Percentiles rank a stretch among this genome's conserved stretches.
Conservation (phyloP, 371 early-diverging fungal genomes). For the Coemansia sp. region DNA sequence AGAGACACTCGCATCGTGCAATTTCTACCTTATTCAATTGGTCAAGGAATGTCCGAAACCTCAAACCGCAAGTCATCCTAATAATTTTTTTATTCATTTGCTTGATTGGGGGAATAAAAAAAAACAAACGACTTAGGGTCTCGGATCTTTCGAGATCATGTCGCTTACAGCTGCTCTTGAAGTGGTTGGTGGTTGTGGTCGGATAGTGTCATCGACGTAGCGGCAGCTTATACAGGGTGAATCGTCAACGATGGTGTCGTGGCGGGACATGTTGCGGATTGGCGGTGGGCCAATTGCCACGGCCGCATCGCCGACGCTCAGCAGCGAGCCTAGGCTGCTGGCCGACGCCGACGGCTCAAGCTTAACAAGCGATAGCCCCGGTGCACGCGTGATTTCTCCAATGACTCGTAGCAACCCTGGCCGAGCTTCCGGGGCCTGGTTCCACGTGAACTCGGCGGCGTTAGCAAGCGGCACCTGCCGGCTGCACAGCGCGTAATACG, state of each 20-base stretch:
- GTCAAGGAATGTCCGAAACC: too few species aligned
- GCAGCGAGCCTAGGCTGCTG: background rate
- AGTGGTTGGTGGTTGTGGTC: background rate
- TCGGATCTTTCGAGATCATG: background rate
- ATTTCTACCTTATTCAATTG: too few species aligned
- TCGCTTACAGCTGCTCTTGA: background rate
- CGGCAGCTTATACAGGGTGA: background rate
- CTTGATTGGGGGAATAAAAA: too few species aligned
- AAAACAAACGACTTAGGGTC: background rate
- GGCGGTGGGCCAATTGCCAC: background rate
- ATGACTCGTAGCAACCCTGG: background rate
- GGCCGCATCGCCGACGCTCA: too few species aligned
- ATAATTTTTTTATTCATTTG: too few species aligned
- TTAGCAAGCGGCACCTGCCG: background rate
- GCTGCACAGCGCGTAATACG: constrained; percentile 7
- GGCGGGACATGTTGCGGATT: constrained; percentile 5
- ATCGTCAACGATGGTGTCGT: constrained; percentile 23
- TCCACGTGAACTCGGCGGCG: background rate
- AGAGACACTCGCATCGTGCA: too few species aligned
- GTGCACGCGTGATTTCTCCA: background rate
- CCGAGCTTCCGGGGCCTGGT: background rate
- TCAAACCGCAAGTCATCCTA: too few species aligned
- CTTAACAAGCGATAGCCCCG: background rate
- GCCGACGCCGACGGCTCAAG: background rate
- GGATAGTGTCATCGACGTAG: background rate